Evolutionary conservation across 192 early-diverging fungal species (phyloP).

Genomic region (Backusella psychrophila): DNA sequence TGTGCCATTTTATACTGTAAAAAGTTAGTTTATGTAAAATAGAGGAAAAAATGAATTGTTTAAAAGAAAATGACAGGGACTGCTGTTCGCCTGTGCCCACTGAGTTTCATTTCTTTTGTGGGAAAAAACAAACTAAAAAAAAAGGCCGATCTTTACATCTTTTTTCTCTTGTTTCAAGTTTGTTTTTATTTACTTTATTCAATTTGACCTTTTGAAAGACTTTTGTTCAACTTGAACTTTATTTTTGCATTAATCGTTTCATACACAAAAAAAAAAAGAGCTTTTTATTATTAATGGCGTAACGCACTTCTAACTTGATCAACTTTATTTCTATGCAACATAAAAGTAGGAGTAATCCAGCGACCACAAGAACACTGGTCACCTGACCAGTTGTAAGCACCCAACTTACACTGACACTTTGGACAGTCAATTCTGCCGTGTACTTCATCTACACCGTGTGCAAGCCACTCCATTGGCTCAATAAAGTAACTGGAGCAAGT

Average conservation of each 20-base stretch:
- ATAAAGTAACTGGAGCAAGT: constrained; percentile 78
- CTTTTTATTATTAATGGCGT: not conserved
- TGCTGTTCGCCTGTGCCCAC: too few species aligned
- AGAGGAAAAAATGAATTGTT: not conserved
- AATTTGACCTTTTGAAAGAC: not conserved
- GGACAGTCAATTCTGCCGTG: constrained; percentile 76
- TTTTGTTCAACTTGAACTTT: not conserved
- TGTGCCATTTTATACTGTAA: constrained; percentile 34
- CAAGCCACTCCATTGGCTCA: constrained; percentile 85
- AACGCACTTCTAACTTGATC: constrained; percentile 47
- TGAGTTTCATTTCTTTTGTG: too few species aligned
- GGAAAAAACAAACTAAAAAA: not conserved
- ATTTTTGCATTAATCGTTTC: not conserved
- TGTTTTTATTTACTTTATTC: not conserved
- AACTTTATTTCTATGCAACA: constrained; percentile 72
- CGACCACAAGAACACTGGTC: constrained; percentile 78
- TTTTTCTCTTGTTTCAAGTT: not conserved
- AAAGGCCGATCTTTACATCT: not conserved
- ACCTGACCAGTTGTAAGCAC: constrained; percentile 79
- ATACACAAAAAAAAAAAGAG: not conserved
- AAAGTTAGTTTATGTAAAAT: not conserved
- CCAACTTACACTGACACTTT: constrained; percentile 77
- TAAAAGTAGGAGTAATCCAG: constrained; percentile 81
- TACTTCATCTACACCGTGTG: constrained; percentile 49
- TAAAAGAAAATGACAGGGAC: too few species aligned